phyloP scores from a whole-genome alignment of 2,329 filamentous ascomycete genomes.

The Alternaria ethzedia region DNA sequence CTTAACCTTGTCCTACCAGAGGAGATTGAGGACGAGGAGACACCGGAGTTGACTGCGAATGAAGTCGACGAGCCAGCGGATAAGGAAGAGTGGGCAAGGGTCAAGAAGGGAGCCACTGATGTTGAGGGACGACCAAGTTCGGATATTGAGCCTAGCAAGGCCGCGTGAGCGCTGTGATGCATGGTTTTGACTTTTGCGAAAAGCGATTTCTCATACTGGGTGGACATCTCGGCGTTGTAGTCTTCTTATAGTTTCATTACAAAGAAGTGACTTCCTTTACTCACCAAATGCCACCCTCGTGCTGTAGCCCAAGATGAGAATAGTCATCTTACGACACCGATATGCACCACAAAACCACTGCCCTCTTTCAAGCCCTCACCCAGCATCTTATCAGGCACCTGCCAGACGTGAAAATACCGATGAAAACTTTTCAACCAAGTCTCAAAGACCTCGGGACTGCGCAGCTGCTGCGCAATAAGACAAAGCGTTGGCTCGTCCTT shows the following conservation, averaged over 20 bases:
- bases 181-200: neutral
- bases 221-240: neutral
- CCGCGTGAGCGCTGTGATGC: constrained; percentile 1
- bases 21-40: constrained; percentile 72
- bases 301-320: neutral
- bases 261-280: neutral
- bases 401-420: constrained; percentile 74
- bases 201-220: neutral
- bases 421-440: constrained; percentile 76
- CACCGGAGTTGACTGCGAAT: constrained; percentile 52
- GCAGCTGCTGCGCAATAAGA: constrained; percentile 86
- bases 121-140: constrained; percentile 15
- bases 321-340: constrained; percentile 58
- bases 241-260: neutral
- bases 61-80: constrained; percentile 48
- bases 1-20: constrained; percentile 76
- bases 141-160: constrained; percentile 21
- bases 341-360: constrained; percentile 82
- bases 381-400: constrained; percentile 70
- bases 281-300: neutral
- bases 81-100: constrained; percentile 50
- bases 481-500: constrained; percentile 66
- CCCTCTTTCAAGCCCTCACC: constrained; percentile 64
- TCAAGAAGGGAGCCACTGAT: constrained; percentile 34
- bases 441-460: constrained; percentile 84